phyloP scores from a whole-genome alignment of 1,139 yeast species.

The Diutina mesorugosa region DNA sequence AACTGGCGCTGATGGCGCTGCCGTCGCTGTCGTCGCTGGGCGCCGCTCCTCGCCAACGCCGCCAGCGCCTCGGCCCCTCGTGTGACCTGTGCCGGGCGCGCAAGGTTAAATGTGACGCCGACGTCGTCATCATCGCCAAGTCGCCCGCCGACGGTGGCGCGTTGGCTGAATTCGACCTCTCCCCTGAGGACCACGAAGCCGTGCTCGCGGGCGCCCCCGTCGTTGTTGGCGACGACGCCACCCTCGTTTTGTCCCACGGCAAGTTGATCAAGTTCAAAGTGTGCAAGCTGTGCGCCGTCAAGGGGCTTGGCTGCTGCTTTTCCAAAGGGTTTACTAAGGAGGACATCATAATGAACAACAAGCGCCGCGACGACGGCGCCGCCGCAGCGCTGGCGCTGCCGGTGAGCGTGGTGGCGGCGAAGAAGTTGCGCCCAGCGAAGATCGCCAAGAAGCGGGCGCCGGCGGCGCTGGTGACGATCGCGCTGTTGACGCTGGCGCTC shows the following conservation, averaged over 20 bases:
- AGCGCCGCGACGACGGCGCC: background rate
- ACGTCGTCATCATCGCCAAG: slow-evolving; percentile 16
- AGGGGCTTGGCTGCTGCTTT: slow-evolving; percentile 33
- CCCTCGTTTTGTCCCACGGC: slow-evolving; percentile 13
- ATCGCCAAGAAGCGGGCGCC: slow-evolving; percentile 4
- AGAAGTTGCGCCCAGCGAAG: slow-evolving; percentile 2
- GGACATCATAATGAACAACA: slow-evolving; percentile 20
- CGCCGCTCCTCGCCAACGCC: slow-evolving; percentile 14
- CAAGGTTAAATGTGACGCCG: slow-evolving; percentile 68
- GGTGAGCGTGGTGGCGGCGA: slow-evolving; percentile 1
- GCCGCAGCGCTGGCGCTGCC: background rate
- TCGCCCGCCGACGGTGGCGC: background rate
- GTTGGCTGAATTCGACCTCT: background rate
- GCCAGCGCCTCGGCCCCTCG: slow-evolving; percentile 65
- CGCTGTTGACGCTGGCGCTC: slow-evolving; percentile 3
- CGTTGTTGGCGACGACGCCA: slow-evolving; percentile 5
- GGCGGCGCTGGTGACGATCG: slow-evolving; percentile 3
- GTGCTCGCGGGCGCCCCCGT: slow-evolving; percentile 6
- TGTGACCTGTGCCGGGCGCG: slow-evolving; percentile 64
- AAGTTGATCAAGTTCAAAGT: slow-evolving; percentile 35
- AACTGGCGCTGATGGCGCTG: background rate
- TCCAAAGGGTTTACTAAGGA: slow-evolving; percentile 51
- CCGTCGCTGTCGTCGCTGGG: background rate
- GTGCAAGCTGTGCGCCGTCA: slow-evolving; percentile 36
- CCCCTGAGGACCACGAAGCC: background rate